phyloP scores from a whole-genome alignment of 1,284 basidiomycete genomes.

The Paramarasmius palmivorus region DNA sequence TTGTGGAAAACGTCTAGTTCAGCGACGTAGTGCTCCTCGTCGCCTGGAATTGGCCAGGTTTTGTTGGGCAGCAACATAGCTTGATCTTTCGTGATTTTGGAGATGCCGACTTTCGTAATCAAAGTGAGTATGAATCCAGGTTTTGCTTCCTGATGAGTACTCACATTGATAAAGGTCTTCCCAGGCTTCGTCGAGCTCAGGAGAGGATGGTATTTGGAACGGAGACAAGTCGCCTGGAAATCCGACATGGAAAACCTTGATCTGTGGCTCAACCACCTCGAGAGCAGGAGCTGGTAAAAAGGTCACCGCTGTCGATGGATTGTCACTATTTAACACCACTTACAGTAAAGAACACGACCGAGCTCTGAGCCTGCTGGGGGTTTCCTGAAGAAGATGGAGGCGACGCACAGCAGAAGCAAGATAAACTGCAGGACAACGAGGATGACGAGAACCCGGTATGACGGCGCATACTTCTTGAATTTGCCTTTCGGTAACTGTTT shows the following conservation, averaged over 20 bases:
- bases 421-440: neutral
- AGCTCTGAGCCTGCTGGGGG: neutral
- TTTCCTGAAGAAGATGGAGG: neutral
- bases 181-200: slow-evolving; percentile 12
- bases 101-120: slow-evolving; percentile 13
- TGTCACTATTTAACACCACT: too few species aligned
- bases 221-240: slow-evolving; percentile 11
- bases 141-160: neutral
- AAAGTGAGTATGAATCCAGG: neutral
- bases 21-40: too few species aligned
- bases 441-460: neutral
- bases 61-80: too few species aligned
- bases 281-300: slow-evolving; percentile 15
- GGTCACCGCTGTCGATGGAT: too few species aligned
- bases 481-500: neutral
- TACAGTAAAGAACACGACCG: neutral
- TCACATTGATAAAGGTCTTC: slow-evolving; percentile 25
- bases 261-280: slow-evolving; percentile 2
- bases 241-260: slow-evolving; percentile 8
- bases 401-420: neutral
- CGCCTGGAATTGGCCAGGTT: too few species aligned
- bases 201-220: slow-evolving; percentile 13
- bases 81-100: slow-evolving; percentile 22
- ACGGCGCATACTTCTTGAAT: neutral
- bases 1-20: too few species aligned